Percentiles rank a stretch among this genome's conserved stretches.
phyloP scores from a whole-genome alignment of 768 basidiomycete genomes.

The Mycena floridula region DNA sequence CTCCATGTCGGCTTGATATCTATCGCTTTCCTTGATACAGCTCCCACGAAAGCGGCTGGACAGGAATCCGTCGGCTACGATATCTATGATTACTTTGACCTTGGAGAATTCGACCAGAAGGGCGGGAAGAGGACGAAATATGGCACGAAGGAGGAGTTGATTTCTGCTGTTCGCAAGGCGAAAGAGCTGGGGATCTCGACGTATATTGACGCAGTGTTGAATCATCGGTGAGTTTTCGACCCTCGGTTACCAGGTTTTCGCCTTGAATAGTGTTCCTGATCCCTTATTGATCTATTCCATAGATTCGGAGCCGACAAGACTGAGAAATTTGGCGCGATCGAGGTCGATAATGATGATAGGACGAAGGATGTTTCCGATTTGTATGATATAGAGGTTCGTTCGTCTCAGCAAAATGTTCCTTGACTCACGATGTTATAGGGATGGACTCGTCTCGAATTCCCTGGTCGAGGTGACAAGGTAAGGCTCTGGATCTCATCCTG shows the following conservation, averaged over 20 bases:
- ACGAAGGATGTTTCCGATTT: conserved; percentile 23
- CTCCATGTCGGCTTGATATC: not conserved
- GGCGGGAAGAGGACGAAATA: conserved; percentile 50
- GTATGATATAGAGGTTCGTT: conserved; percentile 13
- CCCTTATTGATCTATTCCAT: conserved; percentile 5
- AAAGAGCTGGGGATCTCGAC: conserved; percentile 46
- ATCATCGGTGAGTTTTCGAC: conserved; percentile 28
- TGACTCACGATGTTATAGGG: conserved; percentile 28
- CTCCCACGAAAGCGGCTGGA: conserved; percentile 19
- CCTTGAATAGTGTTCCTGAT: not conserved
- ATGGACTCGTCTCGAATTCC: conserved; percentile 61
- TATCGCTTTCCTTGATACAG: conserved; percentile 3
- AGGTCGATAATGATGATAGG: conserved; percentile 40
- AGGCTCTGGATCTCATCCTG: not conserved
- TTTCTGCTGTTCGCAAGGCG: conserved; percentile 44
- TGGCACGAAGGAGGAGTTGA: conserved; percentile 64
- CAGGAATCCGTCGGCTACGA: conserved; percentile 19
- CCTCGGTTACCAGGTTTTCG: not conserved
- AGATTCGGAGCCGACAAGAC: conserved; percentile 57
- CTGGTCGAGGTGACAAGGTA: conserved; percentile 53
- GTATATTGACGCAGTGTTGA: conserved; percentile 63
- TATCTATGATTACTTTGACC: conserved; percentile 41
- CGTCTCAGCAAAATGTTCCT: not conserved
- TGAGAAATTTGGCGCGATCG: conserved; percentile 51
- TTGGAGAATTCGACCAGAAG: conserved; percentile 58